These are phyloP conservation scores for Jaapia argillacea DNA, from an alignment of 768 basidiomycete species.

Conservation along the genomic window DNA sequence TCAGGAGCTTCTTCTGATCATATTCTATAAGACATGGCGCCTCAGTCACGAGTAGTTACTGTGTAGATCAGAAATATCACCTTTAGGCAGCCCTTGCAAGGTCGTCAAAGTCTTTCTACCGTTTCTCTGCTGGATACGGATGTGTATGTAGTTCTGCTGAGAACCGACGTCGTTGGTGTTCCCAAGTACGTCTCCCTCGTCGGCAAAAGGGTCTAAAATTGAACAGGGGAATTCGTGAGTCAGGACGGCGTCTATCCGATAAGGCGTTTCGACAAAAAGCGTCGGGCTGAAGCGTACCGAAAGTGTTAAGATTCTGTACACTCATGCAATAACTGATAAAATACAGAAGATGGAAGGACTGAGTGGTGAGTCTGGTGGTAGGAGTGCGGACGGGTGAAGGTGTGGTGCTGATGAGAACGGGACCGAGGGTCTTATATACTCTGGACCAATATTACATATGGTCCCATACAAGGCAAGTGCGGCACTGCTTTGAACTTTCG, in stretches of 20 bases:
- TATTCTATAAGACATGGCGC: conserved; percentile 49
- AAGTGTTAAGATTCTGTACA: conserved; percentile 85
- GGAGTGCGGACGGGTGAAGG: conserved; percentile 14
- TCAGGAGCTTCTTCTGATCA: conserved; percentile 95
- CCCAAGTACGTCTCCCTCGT: conserved; percentile 79
- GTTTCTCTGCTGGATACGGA: conserved; percentile 98
- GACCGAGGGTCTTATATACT: background rate
- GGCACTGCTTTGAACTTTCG: too few species aligned
- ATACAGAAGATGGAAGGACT: conserved; percentile 27
- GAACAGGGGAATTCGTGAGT: conserved; percentile 4
- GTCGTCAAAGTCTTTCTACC: conserved; percentile 98
- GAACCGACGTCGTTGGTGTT: conserved; percentile 69
- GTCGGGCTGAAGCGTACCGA: conserved; percentile 53
- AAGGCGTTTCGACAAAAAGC: too few species aligned
- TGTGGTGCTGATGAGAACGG: conserved; percentile 13
- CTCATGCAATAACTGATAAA: conserved; percentile 71
- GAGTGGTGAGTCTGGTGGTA: conserved; percentile 26
- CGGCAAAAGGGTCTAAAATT: conserved; percentile 84
- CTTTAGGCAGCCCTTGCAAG: conserved; percentile 88
- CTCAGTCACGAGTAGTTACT: conserved; percentile 7
- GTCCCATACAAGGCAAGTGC: too few species aligned
- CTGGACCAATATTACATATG: background rate
- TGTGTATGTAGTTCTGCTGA: conserved; percentile 80
- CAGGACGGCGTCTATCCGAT: background rate
- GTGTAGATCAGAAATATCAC: conserved; percentile 30